Evolutionary conservation across 2,329 filamentous ascomycete genomes (phyloP), one percentile per base, ranked within the genome.

Genomic region (Ophiostoma pallidulum): DNA sequence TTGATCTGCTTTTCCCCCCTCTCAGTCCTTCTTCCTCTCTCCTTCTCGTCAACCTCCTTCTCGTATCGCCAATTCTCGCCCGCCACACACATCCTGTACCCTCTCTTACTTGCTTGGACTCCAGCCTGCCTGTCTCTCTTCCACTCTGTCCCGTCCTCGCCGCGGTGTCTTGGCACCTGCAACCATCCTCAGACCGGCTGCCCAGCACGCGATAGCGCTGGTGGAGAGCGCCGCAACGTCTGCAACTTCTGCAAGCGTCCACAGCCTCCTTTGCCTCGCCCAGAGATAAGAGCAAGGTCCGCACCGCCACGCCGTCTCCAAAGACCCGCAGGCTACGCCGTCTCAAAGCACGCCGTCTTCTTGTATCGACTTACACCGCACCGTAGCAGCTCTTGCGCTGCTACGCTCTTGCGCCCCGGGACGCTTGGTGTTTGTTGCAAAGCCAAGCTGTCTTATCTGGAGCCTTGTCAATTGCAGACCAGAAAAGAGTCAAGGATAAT

Each of bases 271-370:
- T n/a, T n/a, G n/a, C n/a, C n/a, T n/a, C n/a, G n/a, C n/a, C n/a
- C n/a, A n/a, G n/a, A n/a, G 42, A 45, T 45, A 45, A 45, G 33
- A 33, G 42, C 24, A 28, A 5, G 24, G 6, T 6, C 24, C 24
- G 10, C 24, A 10, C 6, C 24, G 24, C 10, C 10, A 5, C 10
- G 24, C 24, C 24, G 24, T 10, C 24, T 28, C 10, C n/a, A n/a
- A n/a, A n/a, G n/a, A n/a, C n/a, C n/a, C n/a, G n/a, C n/a, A n/a
- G n/a, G n/a, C n/a, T n/a, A 47, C 45, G 45, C 31, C 38, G 45
- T 48, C 45, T 47, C 19, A 31, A 24, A 14, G 18, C 31, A 48
- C 45, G 45, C 45, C 39, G 45, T 48, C 18, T 12, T 47, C 16
- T 28, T 4, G 19, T 22, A 18, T 24, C 22, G 41, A 38, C 24